These are phyloP conservation scores for Apiotrichum akiyoshidainum DNA, from an alignment of 1,284 basidiomycete species.

Conservation along the genomic window DNA sequence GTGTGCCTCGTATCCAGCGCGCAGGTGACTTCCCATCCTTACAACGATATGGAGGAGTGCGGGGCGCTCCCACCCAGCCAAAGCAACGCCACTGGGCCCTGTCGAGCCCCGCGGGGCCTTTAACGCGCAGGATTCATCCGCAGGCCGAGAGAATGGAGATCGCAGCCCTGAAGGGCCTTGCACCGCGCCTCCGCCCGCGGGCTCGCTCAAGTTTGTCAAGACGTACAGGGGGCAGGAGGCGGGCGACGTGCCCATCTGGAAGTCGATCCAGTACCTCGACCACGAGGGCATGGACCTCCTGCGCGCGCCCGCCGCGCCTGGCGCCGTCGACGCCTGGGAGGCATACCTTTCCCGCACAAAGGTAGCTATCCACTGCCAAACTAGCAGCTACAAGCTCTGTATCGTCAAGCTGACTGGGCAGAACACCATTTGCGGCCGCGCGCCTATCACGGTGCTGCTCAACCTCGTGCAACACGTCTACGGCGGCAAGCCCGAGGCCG, in stretches of 20 bases:
- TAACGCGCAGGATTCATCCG: no score
- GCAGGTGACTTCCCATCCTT: no score
- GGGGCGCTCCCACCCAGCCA: no score
- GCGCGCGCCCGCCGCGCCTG: constrained; percentile 39
- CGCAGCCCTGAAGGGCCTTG: no score
- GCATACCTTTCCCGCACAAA: constrained; percentile 70
- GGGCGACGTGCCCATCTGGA: constrained; percentile 70
- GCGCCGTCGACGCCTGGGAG: constrained; percentile 64
- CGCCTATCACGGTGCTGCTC: constrained; percentile 89
- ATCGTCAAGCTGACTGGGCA: constrained; percentile 34
- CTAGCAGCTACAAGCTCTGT: no score
- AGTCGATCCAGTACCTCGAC: constrained; percentile 53
- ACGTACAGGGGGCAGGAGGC: background rate
- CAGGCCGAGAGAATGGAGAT: no score
- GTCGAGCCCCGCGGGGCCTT: no score
- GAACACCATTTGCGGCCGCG: constrained; percentile 96
- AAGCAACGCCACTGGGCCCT: no score
- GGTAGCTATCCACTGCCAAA: constrained; percentile 27
- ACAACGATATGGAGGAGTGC: no score
- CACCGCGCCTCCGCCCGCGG: constrained; percentile 54
- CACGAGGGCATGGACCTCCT: constrained; percentile 44
- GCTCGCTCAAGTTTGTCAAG: constrained; percentile 41
- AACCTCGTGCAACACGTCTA: constrained; percentile 68
- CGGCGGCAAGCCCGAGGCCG: constrained; percentile 47
- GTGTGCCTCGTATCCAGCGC: no score